Percentiles rank a stretch among this genome's conserved stretches.
phyloP scores from a whole-genome alignment of 306 rosid genomes.

The Astragalus glycyphyllos region DNA sequence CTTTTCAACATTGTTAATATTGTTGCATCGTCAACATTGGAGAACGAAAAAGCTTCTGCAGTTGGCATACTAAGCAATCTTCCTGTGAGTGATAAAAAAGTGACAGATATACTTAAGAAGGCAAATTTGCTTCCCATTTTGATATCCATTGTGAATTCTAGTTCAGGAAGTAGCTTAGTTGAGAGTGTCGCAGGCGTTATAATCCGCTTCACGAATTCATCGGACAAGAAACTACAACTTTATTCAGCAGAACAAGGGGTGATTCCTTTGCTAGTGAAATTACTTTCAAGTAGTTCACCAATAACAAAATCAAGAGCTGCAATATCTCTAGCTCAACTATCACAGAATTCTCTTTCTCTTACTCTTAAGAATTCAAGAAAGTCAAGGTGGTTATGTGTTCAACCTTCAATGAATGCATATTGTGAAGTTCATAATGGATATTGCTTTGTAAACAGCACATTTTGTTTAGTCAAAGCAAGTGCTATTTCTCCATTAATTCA shows the following conservation, averaged over 20 bases:
- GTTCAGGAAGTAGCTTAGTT: slow-evolving; percentile 46
- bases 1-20: slow-evolving; percentile 53
- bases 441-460: slow-evolving; percentile 71
- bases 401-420: slow-evolving; percentile 55
- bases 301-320: slow-evolving; percentile 77
- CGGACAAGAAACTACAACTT: slow-evolving; percentile 76
- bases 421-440: slow-evolving; percentile 81
- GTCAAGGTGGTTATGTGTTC: slow-evolving; percentile 72
- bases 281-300: slow-evolving; percentile 65
- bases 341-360: slow-evolving; percentile 72
- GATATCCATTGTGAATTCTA: slow-evolving; percentile 56
- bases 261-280: slow-evolving; percentile 75
- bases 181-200: slow-evolving; percentile 62
- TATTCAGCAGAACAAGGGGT: slow-evolving; percentile 77
- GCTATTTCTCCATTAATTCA: slow-evolving; percentile 70
- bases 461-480: slow-evolving; percentile 81
- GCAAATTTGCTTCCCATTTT: slow-evolving; percentile 65
- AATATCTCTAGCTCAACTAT: slow-evolving; percentile 74
- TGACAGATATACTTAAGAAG: slow-evolving; percentile 63
- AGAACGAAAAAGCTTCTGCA: slow-evolving; percentile 67
- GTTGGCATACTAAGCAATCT: slow-evolving; percentile 76
- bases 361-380: slow-evolving; percentile 60
- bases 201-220: slow-evolving; percentile 73
- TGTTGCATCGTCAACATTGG: slow-evolving; percentile 58
- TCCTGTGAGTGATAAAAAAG: slow-evolving; percentile 68